Percentiles rank a stretch among this genome's conserved stretches.
These are phyloP conservation scores for Stagonosporopsis vannaccii DNA, from an alignment of 2,329 filamentous ascomycete genomes.

Conservation along the genomic window DNA sequence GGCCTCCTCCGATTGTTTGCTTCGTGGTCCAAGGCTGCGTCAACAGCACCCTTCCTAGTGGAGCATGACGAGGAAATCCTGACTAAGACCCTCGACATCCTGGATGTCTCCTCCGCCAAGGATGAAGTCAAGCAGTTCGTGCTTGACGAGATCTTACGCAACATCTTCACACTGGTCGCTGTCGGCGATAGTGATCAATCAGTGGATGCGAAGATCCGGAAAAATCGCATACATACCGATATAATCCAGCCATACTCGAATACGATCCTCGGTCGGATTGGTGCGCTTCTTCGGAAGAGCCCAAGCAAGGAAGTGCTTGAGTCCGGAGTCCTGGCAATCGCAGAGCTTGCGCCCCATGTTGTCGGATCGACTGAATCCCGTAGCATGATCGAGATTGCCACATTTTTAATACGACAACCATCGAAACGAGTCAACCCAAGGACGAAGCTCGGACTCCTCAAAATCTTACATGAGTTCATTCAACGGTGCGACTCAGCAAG, in stretches of 20 bases:
- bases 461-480: slow-evolving; percentile 82
- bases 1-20: slow-evolving; percentile 80
- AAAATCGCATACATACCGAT: slow-evolving; percentile 44
- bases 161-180: slow-evolving; percentile 31
- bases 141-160: slow-evolving; percentile 74
- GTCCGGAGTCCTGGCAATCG: slow-evolving; percentile 78
- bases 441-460: slow-evolving; percentile 80
- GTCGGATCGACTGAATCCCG: slow-evolving; percentile 65
- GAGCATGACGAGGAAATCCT: slow-evolving; percentile 67
- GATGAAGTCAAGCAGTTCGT: slow-evolving; percentile 87
- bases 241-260: slow-evolving; percentile 73
- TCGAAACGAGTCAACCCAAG: slow-evolving; percentile 80
- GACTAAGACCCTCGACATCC: slow-evolving; percentile 72
- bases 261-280: slow-evolving; percentile 64
- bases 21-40: slow-evolving; percentile 76
- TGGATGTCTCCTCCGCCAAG: slow-evolving; percentile 77
- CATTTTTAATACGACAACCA: slow-evolving; percentile 85
- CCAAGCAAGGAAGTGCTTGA: slow-evolving; percentile 78
- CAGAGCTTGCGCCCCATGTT: slow-evolving; percentile 66
- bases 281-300: slow-evolving; percentile 62
- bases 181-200: slow-evolving; percentile 16
- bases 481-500: slow-evolving; percentile 66
- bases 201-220: slow-evolving; percentile 64
- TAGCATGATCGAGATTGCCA: slow-evolving; percentile 80
- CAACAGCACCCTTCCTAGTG: slow-evolving; percentile 74